Percentiles rank a stretch among this genome's conserved stretches.
These are phyloP conservation scores for Termitomyces sp. DNA, from an alignment of 768 basidiomycete genomes.

Conservation along the genomic window DNA sequence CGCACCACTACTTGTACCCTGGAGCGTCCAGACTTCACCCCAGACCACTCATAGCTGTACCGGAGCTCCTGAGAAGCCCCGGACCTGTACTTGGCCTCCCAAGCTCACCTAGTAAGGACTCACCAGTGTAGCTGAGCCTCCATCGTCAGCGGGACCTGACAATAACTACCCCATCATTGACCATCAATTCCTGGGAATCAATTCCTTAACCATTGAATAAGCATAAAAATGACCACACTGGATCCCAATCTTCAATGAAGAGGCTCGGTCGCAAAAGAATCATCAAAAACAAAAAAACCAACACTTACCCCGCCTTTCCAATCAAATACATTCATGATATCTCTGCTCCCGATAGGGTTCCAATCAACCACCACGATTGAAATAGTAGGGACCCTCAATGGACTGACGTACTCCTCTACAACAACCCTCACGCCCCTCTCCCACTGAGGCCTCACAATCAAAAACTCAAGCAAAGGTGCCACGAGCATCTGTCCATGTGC, in stretches of 20 bases:
- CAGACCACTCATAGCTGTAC: no score
- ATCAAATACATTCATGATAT: slow-evolving; percentile 63
- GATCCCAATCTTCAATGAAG: slow-evolving; percentile 57
- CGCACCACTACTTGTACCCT: no score
- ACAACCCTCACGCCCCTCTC: slow-evolving; percentile 63
- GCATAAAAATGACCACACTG: slow-evolving; percentile 79
- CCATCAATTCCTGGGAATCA: slow-evolving; percentile 53
- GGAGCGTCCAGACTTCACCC: no score
- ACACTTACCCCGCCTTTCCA: slow-evolving; percentile 51
- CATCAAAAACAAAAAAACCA: not conserved
- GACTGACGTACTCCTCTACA: slow-evolving; percentile 43
- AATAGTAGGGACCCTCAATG: slow-evolving; percentile 57
- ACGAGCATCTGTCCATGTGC: slow-evolving; percentile 56
- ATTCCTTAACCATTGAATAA: slow-evolving; percentile 48
- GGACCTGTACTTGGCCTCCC: no score
- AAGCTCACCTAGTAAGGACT: no score
- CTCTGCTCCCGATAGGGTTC: slow-evolving; percentile 49
- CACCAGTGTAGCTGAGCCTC: no score
- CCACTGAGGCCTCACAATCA: slow-evolving; percentile 41
- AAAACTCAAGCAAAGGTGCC: slow-evolving; percentile 46
- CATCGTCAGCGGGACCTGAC: no score
- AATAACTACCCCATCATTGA: slow-evolving; percentile 62
- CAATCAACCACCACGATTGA: slow-evolving; percentile 65
- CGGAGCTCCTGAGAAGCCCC: no score
- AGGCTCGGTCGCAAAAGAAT: not conserved